Base-by-base conservation (phyloP, 169 alveolate species). In the Ichthyophthirius multifiliis region DNA sequence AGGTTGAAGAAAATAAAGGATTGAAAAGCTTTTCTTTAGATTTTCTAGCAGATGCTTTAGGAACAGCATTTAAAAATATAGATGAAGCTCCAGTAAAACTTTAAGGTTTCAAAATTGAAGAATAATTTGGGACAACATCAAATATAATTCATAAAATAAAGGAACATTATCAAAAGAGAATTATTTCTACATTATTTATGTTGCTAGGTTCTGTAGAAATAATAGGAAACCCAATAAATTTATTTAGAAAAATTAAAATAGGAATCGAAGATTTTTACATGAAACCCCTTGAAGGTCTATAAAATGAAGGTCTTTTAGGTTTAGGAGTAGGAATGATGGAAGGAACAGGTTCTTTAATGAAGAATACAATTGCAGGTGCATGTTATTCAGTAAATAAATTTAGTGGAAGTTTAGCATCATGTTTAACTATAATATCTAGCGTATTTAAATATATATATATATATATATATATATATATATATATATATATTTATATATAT, bases 331-430 rank as follows among this genome's bases (percentile, higher is more conserved):
- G 97, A 2, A 63, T 95, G 5, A 75, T 92, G 0, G 86, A 93
- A 74, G 98, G 98, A 1, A 90, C 96, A n/a, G 91, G 92, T 0
- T 85, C 94, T 37, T 78, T 95, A 30, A 83, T 92, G n/a, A 93
- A 91, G 79, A 90, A 95, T 74, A 93, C 96, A 6, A 91, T 93
- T 2, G 86, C 87, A 67, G 98, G 97, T 0, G 86, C 98, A 2
- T 90, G 92, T 47, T 90, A 93, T 62, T 85, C 97, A 32, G 86
- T 92, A 5, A 79, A 90, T 48, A 90, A 90, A 75, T 82, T 95
- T 27, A 87, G 93, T 7, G 90, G 94, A 43, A 85, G 93, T 16
- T 62, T 93, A 13, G 76, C 93, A 16, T 89, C 89, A 76, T 95
- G 97, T 27, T 65, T 91, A 37, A 77, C 93, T 31, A 75, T 82